phyloP scores from a whole-genome alignment of 306 rosid genomes.

The Vicia villosa region DNA sequence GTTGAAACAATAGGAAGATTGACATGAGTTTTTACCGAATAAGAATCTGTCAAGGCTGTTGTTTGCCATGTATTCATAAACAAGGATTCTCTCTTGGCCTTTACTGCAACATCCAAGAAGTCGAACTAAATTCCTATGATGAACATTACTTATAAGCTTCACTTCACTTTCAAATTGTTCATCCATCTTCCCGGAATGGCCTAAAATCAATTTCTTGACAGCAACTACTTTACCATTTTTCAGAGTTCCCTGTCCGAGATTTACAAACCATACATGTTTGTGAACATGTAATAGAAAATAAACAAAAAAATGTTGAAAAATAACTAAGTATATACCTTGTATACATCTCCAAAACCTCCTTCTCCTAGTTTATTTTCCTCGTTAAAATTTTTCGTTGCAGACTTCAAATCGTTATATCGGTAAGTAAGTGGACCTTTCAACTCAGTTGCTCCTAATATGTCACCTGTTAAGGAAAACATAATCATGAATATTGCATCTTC shows the following conservation, averaged over 20 bases:
- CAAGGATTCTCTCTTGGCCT: constrained; percentile 70
- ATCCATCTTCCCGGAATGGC: constrained; percentile 49
- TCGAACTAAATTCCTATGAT: constrained; percentile 66
- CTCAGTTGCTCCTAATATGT: constrained; percentile 66
- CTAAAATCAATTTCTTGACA: constrained; percentile 58
- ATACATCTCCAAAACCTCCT: constrained; percentile 78
- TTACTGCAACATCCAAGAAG: constrained; percentile 73
- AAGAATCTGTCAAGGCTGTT: constrained; percentile 66
- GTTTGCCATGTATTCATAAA: constrained; percentile 70
- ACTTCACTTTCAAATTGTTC: constrained; percentile 65
- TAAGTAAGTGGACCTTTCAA: constrained; percentile 62
- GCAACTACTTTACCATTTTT: constrained; percentile 70
- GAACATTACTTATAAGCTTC: constrained; percentile 71
- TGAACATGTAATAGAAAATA: constrained; percentile 1
- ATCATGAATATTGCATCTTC: not conserved
- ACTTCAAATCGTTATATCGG: constrained; percentile 58
- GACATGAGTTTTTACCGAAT: constrained; percentile 52
- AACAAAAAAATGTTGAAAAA: not conserved
- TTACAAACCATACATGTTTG: not conserved
- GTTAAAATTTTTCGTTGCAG: constrained; percentile 61
- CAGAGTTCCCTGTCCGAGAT: constrained; percentile 57
- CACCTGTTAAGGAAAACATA: constrained; percentile 41
- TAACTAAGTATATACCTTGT: constrained; percentile 48
- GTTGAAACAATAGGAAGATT: not conserved
- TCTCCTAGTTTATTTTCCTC: constrained; percentile 68